Evolutionary conservation across 805 yeast genomes (phyloP), one percentile per base, ranked within the genome.

Genomic region (Schwanniomyces polymorphus): DNA sequence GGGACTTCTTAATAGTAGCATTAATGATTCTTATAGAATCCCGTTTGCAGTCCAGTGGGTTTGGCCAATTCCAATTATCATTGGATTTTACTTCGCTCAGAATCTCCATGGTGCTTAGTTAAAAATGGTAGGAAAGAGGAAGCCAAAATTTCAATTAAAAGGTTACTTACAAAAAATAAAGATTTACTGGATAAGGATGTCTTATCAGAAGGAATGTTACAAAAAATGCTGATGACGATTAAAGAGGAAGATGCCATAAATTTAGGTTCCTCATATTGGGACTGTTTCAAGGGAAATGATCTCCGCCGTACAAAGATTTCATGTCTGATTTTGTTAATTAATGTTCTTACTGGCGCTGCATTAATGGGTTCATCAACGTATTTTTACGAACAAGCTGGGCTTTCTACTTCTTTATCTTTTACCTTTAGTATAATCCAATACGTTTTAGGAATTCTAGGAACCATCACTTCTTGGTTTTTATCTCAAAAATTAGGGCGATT

Each of bases 51-150:
- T 69, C 23, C 75, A 70, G 45, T 70, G 75, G 75, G 59, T 55
- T 37, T 70, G 73, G 72, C 68, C 72, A 2, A 42, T 64, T 45
- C 73, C 73, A 6, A 55, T 69, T 8, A 60, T 67, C 38, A 49
- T 72, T 23, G 67, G 65, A 41, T 64, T 71, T 25, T 68, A 46
- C 45, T 54, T 72, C 9, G 73, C 77, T 17, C 79, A 0, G 79
- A 75, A 42, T 72, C 78, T 8, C 80, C 80, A 10, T 75, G 76
- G 76, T 74, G 70, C 72, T 59, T 74, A 44, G 67, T 67, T 27
- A 71, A 65, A 48, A 62, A 63, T 27, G 73, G 72, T 12, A 55
- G 56, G 42, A 35, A 49, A 18, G 62, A 50, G 2, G 71, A 72
- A 16, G 77, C 78, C 25, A 63, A 57, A 43, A 43, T 47, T 8